Percentiles rank a stretch among this genome's conserved stretches.
phyloP scores from a whole-genome alignment of 2,329 filamentous ascomycete genomes.

The Neocatenulostroma microsporum region DNA sequence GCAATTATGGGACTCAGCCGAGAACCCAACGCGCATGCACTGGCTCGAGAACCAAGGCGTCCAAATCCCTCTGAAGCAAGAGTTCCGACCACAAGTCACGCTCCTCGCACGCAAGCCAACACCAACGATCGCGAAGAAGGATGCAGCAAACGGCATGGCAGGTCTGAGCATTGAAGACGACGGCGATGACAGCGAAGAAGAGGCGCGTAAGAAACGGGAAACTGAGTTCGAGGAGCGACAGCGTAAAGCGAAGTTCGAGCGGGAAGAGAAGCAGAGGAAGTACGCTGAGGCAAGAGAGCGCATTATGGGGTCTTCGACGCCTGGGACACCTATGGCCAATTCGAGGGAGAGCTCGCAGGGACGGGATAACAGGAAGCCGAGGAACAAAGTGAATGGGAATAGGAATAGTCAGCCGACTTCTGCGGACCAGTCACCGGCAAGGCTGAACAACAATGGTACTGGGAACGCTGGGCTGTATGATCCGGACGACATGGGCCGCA shows the following conservation, averaged over 20 bases:
- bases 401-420: slow-evolving; percentile 30
- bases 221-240: slow-evolving; percentile 69
- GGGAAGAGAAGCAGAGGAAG: slow-evolving; percentile 80
- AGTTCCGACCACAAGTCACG: slow-evolving; percentile 76
- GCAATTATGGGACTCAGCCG: slow-evolving; percentile 85
- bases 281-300: slow-evolving; percentile 85
- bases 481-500: slow-evolving; percentile 54
- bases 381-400: slow-evolving; percentile 25
- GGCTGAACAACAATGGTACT: slow-evolving; percentile 23
- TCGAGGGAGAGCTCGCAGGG: slow-evolving; percentile 26
- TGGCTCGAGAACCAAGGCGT: slow-evolving; percentile 60
- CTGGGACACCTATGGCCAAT: slow-evolving; percentile 15
- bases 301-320: slow-evolving; percentile 61
- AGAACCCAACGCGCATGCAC: slow-evolving; percentile 65
- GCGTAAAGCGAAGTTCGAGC: slow-evolving; percentile 66
- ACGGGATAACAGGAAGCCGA: slow-evolving; percentile 17
- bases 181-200: slow-evolving; percentile 58
- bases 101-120: slow-evolving; percentile 76
- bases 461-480: slow-evolving; percentile 63
- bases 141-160: slow-evolving; percentile 42
- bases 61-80: slow-evolving; percentile 56
- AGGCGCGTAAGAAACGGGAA: slow-evolving; percentile 52
- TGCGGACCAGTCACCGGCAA: slow-evolving; percentile 31
- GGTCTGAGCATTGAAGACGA: slow-evolving; percentile 41
- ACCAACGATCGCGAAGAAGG: slow-evolving; percentile 52